Conservation (phyloP, 345 rosid genomes). For the Citrus glauca region DNA sequence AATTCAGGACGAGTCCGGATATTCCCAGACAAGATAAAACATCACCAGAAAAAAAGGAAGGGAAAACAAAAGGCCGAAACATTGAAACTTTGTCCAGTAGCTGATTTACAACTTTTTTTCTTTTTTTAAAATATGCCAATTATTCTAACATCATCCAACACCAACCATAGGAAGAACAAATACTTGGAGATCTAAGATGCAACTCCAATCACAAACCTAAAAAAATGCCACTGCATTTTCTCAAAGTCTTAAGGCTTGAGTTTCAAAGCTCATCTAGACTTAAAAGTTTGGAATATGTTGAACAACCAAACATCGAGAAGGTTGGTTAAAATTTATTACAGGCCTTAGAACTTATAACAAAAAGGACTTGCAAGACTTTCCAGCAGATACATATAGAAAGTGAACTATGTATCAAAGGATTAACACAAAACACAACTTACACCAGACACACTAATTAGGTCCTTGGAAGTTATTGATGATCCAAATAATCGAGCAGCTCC, state of each 20-base stretch:
- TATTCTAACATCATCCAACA: neutral
- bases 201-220: neutral
- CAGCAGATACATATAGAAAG: neutral
- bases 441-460: conserved; percentile 80
- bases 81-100: neutral
- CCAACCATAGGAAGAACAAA: neutral
- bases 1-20: neutral
- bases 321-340: conserved; percentile 9
- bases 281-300: neutral
- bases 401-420: neutral
- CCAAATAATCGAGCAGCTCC: conserved; percentile 95
- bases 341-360: neutral
- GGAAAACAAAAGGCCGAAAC: neutral
- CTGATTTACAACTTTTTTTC: neutral
- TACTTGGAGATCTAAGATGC: neutral
- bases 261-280: neutral
- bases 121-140: neutral
- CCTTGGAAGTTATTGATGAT: conserved; percentile 75
- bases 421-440: conserved; percentile 40
- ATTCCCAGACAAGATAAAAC: neutral
- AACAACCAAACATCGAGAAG: neutral
- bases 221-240: neutral
- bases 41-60: neutral
- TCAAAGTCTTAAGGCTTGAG: neutral
- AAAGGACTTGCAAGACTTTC: neutral